These are phyloP conservation scores for Obba rivulosa DNA, from an alignment of 768 basidiomycete genomes.

Conservation along the genomic window DNA sequence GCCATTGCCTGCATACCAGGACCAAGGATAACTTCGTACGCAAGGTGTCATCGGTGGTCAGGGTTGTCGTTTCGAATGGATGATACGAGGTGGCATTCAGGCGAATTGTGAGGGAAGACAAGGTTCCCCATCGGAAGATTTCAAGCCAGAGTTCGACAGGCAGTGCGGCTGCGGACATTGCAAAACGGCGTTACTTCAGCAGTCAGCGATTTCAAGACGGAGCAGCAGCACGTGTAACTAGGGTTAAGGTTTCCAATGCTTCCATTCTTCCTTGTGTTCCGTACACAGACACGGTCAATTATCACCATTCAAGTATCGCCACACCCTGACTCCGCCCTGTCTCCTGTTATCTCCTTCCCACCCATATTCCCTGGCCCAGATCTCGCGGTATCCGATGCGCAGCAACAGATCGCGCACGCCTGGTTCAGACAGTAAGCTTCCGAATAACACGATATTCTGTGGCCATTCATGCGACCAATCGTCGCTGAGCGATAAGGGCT, in stretches of 20 bases:
- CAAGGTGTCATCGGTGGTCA: conserved; percentile 23
- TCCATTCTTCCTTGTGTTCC: not conserved
- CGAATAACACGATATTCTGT: conserved; percentile 77
- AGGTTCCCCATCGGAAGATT: conserved; percentile 22
- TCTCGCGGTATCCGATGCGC: conserved; percentile 12
- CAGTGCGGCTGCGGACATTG: conserved; percentile 2
- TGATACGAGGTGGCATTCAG: conserved; percentile 30
- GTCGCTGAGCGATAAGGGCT: conserved; percentile 20
- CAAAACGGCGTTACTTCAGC: no score
- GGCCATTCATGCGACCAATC: conserved; percentile 78
- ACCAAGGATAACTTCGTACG: conserved; percentile 37
- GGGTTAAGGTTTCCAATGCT: not conserved
- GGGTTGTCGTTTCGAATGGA: conserved; percentile 40
- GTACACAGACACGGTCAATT: not conserved
- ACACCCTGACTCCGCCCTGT: conserved; percentile 21
- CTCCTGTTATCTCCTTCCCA: conserved; percentile 21
- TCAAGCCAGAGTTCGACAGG: conserved; percentile 23
- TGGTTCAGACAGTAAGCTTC: conserved; percentile 50
- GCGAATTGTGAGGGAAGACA: conserved; percentile 32
- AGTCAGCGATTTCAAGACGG: no score
- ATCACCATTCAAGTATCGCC: conserved; percentile 3
- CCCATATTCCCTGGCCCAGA: conserved; percentile 18
- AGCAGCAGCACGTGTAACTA: no score
- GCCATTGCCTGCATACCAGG: conserved; percentile 56
- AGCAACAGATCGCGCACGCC: conserved; percentile 11